Conservation (phyloP, 495 filamentous ascomycete species). For the Massariosphaeria phaeospora region DNA sequence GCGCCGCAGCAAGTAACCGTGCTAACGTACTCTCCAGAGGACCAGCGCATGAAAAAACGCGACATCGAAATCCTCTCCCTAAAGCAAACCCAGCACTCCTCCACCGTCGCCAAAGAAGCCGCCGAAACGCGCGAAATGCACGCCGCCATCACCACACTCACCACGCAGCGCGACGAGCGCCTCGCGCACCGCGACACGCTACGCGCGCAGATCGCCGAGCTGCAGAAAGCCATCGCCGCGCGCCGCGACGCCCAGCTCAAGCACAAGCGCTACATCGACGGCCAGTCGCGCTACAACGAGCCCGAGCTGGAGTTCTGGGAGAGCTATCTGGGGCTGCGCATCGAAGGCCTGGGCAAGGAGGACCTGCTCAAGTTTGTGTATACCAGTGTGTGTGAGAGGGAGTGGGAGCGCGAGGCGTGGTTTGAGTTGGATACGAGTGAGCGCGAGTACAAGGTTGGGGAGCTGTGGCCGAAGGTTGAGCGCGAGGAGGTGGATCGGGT, state of each 20-base stretch:
- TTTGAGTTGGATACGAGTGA: conserved; percentile 81
- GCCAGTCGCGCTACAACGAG: conserved; percentile 76
- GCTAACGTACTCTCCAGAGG: conserved; percentile 55
- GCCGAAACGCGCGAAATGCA: conserved; percentile 88
- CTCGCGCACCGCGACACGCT: conserved; percentile 67
- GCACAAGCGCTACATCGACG: conserved; percentile 63
- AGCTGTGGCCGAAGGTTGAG: conserved; percentile 71
- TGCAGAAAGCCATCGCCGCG: conserved; percentile 63
- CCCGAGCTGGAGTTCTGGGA: conserved; percentile 97
- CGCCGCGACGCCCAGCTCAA: conserved; percentile 57
- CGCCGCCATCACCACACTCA: conserved; percentile 67
- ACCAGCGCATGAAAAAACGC: conserved; percentile 79
- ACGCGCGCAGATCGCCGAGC: conserved; percentile 69
- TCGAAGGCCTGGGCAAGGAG: conserved; percentile 80
- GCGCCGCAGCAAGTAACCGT: too few species aligned
- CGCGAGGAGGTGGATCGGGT: conserved; percentile 64
- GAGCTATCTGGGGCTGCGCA: conserved; percentile 76
- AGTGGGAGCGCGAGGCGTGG: conserved; percentile 86
- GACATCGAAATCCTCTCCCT: conserved; percentile 79
- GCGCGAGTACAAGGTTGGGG: conserved; percentile 76
- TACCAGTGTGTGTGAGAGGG: conserved; percentile 77
- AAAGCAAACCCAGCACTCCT: conserved; percentile 69
- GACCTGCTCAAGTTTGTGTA: conserved; percentile 89
- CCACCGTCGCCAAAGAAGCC: conserved; percentile 77
- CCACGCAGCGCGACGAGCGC: conserved; percentile 68